These are phyloP conservation scores for Cardamine chenopodiifolia DNA, from an alignment of 345 rosid genomes.

Conservation along the genomic window DNA sequence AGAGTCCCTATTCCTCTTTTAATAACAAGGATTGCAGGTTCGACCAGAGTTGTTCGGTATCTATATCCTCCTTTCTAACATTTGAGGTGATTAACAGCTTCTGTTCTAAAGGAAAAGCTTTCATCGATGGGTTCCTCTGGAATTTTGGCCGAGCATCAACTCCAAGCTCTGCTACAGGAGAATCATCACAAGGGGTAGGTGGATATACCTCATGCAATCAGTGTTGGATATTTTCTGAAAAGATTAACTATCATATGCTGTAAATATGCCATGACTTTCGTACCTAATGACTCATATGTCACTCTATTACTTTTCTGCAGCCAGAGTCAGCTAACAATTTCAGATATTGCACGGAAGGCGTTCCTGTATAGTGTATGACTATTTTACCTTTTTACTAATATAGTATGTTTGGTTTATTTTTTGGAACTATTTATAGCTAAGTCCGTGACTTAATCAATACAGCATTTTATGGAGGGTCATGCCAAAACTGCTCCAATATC, in stretches of 20 bases:
- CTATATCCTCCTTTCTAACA: slow-evolving; percentile 40
- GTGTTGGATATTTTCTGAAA: slow-evolving; percentile 8
- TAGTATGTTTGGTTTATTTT: slow-evolving; percentile 5
- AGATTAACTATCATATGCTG: slow-evolving; percentile 3
- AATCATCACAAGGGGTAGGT: slow-evolving; percentile 86
- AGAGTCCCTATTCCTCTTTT: slow-evolving; percentile 14
- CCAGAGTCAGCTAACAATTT: slow-evolving; percentile 77
- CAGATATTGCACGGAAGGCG: slow-evolving; percentile 98
- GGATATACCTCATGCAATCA: slow-evolving; percentile 10
- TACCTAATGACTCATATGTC: slow-evolving; percentile 11
- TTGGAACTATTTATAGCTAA: slow-evolving; percentile 20
- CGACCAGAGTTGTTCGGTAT: neutral
- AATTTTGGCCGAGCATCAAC: slow-evolving; percentile 98
- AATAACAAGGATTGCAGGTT: slow-evolving; percentile 8
- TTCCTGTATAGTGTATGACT: slow-evolving; percentile 87
- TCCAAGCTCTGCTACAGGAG: slow-evolving; percentile 93
- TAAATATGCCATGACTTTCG: neutral
- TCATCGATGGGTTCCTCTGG: slow-evolving; percentile 93
- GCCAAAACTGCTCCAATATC: slow-evolving; percentile 92
- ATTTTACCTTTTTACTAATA: slow-evolving; percentile 27
- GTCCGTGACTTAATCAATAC: slow-evolving; percentile 36
- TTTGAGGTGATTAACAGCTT: slow-evolving; percentile 63
- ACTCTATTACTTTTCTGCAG: slow-evolving; percentile 50
- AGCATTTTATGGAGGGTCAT: slow-evolving; percentile 99
- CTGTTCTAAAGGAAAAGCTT: slow-evolving; percentile 91